phyloP scores from a whole-genome alignment of 2,329 filamentous ascomycete species.

The Immersiporthe knoxdaviesiana region DNA sequence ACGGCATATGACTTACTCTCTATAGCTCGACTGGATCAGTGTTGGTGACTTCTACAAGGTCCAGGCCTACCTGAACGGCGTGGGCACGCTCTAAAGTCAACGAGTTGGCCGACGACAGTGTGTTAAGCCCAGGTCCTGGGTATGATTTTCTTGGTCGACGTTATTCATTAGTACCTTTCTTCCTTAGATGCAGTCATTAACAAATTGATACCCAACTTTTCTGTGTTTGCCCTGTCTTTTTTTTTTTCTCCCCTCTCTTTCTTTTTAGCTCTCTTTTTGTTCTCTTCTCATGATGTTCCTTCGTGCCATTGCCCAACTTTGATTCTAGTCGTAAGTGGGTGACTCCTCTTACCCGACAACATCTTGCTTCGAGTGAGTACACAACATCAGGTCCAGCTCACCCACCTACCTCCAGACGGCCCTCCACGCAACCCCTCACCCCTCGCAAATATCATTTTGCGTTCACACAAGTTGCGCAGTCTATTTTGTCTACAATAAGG shows the following conservation, averaged over 20 bases:
- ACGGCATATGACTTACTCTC: not conserved
- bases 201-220: not conserved
- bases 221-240: too few relatives aligned
- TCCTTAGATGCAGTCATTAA: not conserved
- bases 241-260: too few relatives aligned
- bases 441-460: too few relatives aligned
- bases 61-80: slow-evolving; percentile 23
- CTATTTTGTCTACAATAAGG: not conserved
- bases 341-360: too few relatives aligned
- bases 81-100: slow-evolving; percentile 7
- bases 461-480: not conserved
- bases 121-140: not conserved
- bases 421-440: not conserved
- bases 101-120: too few relatives aligned
- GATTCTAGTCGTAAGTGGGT: too few relatives aligned
- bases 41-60: slow-evolving; percentile 25
- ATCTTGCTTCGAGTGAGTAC: too few relatives aligned
- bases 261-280: too few relatives aligned
- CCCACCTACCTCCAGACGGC: not conserved
- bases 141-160: not conserved
- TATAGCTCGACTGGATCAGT: slow-evolving; percentile 27
- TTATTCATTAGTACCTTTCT: not conserved
- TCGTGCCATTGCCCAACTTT: too few relatives aligned
- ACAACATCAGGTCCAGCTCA: too few relatives aligned
- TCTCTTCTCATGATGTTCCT: not conserved